Conservation (phyloP, 805 yeast genomes). For the Suhomyces prunicola region DNA sequence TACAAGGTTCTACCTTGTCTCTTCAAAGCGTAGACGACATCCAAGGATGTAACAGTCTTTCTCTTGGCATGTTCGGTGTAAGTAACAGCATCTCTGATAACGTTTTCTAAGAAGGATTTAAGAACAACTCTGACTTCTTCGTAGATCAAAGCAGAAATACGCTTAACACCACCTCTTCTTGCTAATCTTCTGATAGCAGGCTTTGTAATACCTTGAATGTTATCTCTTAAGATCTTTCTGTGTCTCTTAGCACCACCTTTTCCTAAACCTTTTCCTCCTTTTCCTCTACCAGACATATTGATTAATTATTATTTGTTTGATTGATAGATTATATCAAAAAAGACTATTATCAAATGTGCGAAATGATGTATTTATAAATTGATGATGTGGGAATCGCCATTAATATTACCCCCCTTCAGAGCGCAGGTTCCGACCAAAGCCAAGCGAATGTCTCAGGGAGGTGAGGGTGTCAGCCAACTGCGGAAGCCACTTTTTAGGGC, state of each 20-base stretch:
- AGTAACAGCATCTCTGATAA: constrained; percentile 98
- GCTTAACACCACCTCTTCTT: constrained; percentile 99
- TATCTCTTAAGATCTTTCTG: constrained; percentile 98
- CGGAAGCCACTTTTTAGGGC: neutral
- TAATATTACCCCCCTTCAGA: neutral
- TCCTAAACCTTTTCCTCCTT: constrained; percentile 99
- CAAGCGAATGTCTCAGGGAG: constrained; percentile 1
- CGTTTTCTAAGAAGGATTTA: constrained; percentile 93
- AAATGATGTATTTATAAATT: constrained; percentile 5
- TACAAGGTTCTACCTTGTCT: constrained; percentile 99
- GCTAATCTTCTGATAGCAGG: constrained; percentile 99
- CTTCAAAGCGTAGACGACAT: constrained; percentile 98
- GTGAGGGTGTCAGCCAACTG: neutral
- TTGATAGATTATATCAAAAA: constrained; percentile 18
- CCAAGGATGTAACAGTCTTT: constrained; percentile 98
- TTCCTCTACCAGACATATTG: constrained; percentile 96
- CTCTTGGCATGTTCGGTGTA: constrained; percentile 99
- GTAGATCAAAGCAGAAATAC: constrained; percentile 97
- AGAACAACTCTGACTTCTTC: constrained; percentile 98
- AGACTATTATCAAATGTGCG: constrained; percentile 6
- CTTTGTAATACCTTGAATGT: constrained; percentile 99
- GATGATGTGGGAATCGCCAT: neutral
- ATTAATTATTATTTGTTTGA: constrained; percentile 2
- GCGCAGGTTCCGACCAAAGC: neutral
- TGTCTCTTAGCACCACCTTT: constrained; percentile 99